Base-by-base conservation (phyloP, 352 stramenopile species). In the Pythium pyrilobum region DNA sequence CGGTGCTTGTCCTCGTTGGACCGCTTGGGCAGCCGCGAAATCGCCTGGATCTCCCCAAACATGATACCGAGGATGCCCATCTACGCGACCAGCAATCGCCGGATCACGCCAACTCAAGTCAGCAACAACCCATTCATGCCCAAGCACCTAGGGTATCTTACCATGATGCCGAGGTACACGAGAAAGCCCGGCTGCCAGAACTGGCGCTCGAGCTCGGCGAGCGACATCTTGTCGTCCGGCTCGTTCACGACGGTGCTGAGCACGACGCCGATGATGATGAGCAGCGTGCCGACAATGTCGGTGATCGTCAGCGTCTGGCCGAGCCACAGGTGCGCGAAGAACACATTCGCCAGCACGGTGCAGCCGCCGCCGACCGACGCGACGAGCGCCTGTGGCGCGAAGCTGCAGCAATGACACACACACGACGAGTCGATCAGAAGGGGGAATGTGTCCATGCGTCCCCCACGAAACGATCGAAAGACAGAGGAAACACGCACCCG, bases 291-390 rank as follows among this genome's bases (percentile, higher is more conserved):
- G 7, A 81, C 33, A 27, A 88, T 56, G 64, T 93, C 83, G 18
- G 74, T 82, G 40, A 67, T 54, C 33, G 73, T 87, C 48, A 93
- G 39, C 36, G 77, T 76, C 65, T 86, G 81, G 9, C 82, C 80
- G 47, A 96, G 74, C 83, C 83, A 91, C 51, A 89, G 47, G 43
- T 93, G 80, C 10, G 82, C 85, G 49, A 96, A 96, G 51, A 95
- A 91, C 4, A 95, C 82, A 48, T 96, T 96, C 32, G 83, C 82
- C 9, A 96, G 68, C 34, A 96, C 81, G 0, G 87, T 96, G 55
- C 85, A 92, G 36, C 85, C 83, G 13, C 82, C 82, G 5, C 87
- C 87, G 8, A 95, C 85, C 0, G 87, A 83, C 31, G 87, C 85
- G 20, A 95, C 85, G 2, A 96, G 76, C 28, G 81, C 74, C 56